Evolutionary conservation across 1,284 basidiomycete genomes (phyloP).

Genomic region (Boletellus sp.): DNA sequence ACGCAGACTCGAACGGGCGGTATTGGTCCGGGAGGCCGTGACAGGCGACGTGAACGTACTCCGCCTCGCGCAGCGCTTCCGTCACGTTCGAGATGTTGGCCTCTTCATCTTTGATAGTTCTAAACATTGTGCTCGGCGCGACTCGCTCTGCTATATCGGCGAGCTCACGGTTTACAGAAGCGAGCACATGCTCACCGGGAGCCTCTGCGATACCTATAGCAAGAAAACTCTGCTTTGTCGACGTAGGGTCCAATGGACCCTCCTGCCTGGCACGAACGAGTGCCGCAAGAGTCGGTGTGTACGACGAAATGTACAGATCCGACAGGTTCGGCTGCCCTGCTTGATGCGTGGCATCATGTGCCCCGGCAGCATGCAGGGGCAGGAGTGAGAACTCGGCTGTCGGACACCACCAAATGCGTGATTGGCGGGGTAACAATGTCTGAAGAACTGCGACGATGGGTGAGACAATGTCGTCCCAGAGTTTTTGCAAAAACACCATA

Average conservation of each 20-base stretch:
- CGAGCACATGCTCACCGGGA: background rate
- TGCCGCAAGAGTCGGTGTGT: slow-evolving; percentile 30
- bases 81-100: background rate
- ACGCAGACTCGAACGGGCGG: slow-evolving; percentile 15
- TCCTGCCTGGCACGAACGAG: slow-evolving; percentile 19
- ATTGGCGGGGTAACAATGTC: slow-evolving; percentile 4
- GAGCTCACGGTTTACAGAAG: background rate
- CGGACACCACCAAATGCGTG: slow-evolving; percentile 40
- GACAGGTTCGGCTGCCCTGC: slow-evolving; percentile 13
- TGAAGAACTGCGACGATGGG: slow-evolving; percentile 21
- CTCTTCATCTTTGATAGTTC: background rate
- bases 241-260: no score
- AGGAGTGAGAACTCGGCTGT: slow-evolving; percentile 28
- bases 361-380: slow-evolving; percentile 26
- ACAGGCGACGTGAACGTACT: slow-evolving; percentile 21
- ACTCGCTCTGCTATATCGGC: background rate
- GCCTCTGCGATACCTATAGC: slow-evolving; percentile 13
- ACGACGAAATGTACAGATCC: slow-evolving; percentile 33
- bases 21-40: slow-evolving; percentile 8
- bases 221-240: background rate
- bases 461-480: slow-evolving; percentile 28
- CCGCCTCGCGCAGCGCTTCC: slow-evolving; percentile 5
- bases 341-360: no score
- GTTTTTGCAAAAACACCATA: slow-evolving; percentile 12
- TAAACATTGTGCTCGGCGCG: background rate